These are phyloP conservation scores for Naematelia aurantialba DNA, from an alignment of 768 basidiomycete species.

Conservation along the genomic window DNA sequence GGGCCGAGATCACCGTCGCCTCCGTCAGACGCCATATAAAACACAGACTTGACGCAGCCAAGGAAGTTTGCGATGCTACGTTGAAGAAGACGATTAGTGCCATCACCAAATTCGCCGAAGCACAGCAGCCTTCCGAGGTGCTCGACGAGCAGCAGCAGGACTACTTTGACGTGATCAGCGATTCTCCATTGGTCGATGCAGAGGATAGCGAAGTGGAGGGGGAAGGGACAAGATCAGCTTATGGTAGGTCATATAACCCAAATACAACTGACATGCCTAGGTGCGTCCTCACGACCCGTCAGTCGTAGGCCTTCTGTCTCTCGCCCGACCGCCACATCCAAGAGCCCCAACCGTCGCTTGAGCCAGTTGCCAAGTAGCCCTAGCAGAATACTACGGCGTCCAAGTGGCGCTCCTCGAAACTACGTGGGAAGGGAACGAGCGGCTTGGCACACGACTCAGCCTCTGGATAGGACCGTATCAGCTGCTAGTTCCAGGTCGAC, in stretches of 20 bases:
- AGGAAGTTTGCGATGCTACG: slow-evolving; percentile 95
- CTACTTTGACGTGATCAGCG: slow-evolving; percentile 34
- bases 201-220: slow-evolving; percentile 40
- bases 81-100: slow-evolving; percentile 87
- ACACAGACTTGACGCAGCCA: slow-evolving; percentile 85
- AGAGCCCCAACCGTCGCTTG: slow-evolving; percentile 25
- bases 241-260: slow-evolving; percentile 15
- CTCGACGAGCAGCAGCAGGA: slow-evolving; percentile 19
- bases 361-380: slow-evolving; percentile 38
- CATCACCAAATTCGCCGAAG: slow-evolving; percentile 92
- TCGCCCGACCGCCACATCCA: slow-evolving; percentile 7
- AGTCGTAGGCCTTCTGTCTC: slow-evolving; percentile 46
- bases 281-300: slow-evolving; percentile 32
- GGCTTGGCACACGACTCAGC: slow-evolving; percentile 26
- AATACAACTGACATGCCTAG: neutral
- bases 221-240: slow-evolving; percentile 11
- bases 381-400: slow-evolving; percentile 25
- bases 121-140: slow-evolving; percentile 53
- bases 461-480: slow-evolving; percentile 32
- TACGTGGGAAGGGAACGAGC: slow-evolving; percentile 42
- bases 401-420: slow-evolving; percentile 36
- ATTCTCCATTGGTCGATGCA: slow-evolving; percentile 52
- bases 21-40: slow-evolving; percentile 80
- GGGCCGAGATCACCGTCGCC: slow-evolving; percentile 41
- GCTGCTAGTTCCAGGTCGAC: slow-evolving; percentile 73